phyloP scores from a whole-genome alignment of 768 basidiomycete species.

The Hemileccinum rubropunctum region DNA sequence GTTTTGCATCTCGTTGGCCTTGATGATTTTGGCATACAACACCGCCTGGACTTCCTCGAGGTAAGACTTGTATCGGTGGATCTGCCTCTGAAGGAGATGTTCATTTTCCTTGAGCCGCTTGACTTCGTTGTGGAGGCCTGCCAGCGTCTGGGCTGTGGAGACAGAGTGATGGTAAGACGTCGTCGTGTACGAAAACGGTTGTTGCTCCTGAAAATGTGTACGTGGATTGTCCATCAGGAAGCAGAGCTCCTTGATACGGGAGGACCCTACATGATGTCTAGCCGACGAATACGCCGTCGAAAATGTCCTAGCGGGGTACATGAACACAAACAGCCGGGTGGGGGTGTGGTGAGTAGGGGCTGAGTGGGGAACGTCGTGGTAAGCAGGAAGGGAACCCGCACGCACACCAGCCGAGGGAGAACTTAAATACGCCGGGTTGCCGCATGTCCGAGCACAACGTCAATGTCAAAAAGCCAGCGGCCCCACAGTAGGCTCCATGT shows the following conservation, averaged over 20 bases:
- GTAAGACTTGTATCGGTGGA: constrained; percentile 9
- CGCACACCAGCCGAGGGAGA: constrained; percentile 3
- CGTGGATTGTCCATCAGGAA: constrained; percentile 8
- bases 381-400: constrained; percentile 14
- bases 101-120: constrained; percentile 16
- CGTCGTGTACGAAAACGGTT: constrained; percentile 5
- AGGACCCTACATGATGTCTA: constrained; percentile 22
- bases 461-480: constrained; percentile 24
- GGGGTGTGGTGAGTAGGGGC: not conserved
- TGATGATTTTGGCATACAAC: constrained; percentile 18
- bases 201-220: constrained; percentile 15
- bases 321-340: constrained; percentile 5
- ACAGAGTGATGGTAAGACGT: constrained; percentile 13
- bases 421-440: constrained; percentile 22
- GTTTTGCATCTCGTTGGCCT: constrained; percentile 30
- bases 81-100: constrained; percentile 12
- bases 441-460: constrained; percentile 16
- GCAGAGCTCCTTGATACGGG: not conserved
- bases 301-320: constrained; percentile 18
- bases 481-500: constrained; percentile 13
- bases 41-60: constrained; percentile 16
- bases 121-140: constrained; percentile 19
- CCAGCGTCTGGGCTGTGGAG: constrained; percentile 18
- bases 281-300: constrained; percentile 11
- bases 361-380: constrained; percentile 9